Base-by-base conservation (phyloP, 768 basidiomycete genomes). In the Suillus placidus region DNA sequence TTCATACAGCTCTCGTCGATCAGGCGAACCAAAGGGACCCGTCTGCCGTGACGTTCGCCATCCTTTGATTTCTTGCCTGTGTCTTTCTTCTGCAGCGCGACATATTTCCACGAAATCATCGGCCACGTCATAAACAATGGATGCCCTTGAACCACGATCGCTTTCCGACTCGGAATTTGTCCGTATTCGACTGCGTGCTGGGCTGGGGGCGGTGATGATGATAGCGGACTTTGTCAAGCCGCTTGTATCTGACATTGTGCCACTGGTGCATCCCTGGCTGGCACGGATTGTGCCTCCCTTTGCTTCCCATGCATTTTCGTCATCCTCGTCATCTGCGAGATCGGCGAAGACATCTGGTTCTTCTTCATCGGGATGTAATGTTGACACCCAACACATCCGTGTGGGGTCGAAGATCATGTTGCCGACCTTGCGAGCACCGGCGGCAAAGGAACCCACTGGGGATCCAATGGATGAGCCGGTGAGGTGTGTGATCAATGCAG, bases 351-450 rank as follows among this genome's bases (percentile, higher is more conserved):
- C 92, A 74, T 98, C 95, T 8, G 93, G 93, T 74, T 98, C 95
- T 47, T 96, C 94, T 72, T 97, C 93, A 64, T 95, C 95, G 26
- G 91, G 89, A 7, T 89, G 84, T 47, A 94, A 77, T 66, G 88
- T 88, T 64, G 93, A 93, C 78, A 99, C 86, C 95, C 95, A 98
- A 73, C 94, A 93, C 95, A 98, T 98, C 32, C 88, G 88, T 51
- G 86, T 73, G 1, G 97, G 96, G 79, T 99, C 96, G 73, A 99
- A 99, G 43, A 94, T 88, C 97, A 99, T 99, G 82, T 95, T 94
- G 54, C 97, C 97, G 23, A 98, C 97, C 76, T 95, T 89, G 65
- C 94, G 88, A 43, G 94, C 90, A 60, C 92, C 92, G 63, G 88
- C 84, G 38, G 88, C 83, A 72, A 92, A 87, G 35, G 90, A 87